Base-by-base conservation (phyloP, 1,284 basidiomycete species). In the Tilletia setariae region DNA sequence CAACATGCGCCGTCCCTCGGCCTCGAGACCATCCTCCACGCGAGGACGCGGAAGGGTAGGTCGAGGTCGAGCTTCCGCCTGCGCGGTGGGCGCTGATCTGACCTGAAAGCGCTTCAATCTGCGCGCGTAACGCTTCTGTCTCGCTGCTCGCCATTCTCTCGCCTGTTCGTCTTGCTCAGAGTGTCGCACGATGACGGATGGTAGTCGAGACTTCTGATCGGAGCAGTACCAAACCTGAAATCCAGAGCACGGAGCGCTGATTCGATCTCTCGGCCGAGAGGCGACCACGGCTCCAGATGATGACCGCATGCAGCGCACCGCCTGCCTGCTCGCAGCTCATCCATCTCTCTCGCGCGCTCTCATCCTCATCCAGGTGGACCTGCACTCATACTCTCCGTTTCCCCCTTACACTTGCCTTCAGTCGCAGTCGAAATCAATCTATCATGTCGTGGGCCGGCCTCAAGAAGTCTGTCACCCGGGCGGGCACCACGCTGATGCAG, bases 401-500 rank as follows among this genome's bases (percentile, higher is more conserved):
- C 59, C 32, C n/a, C 0, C 30, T 28, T 43, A 28, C 43, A 19
- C 32, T 25, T 6, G 43, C 16, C n/a, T 25, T 35, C 44, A 40
- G 25, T 8, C 30, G 6, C 42, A 49, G 23, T 53, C 21, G 11
- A 15, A 53, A 2, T 28, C 70, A 40, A 11, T 11, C 35, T 6
- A 77, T 15, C 63, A 82, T 82, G 80, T 81, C 79, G 68, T 82
- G 80, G 80, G 74, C 73, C 9, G 80, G 94, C 74, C 91, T 96
- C 86, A 95, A 96, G 86, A 97, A 97, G 86, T 90, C 92, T 35
- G 88, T 96, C 70, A 93, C 93, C 84, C 88, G 94, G 71, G 92
- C 93, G 64, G 93, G 93, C 65, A 98, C 94, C 28, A 93, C 93
- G 77, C 86, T 90, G 76, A 82, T 85, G 82, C 80, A 83, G 70